These are phyloP conservation scores for Trichoderma sp. DNA, from an alignment of 2,329 filamentous ascomycete species.

Conservation along the genomic window DNA sequence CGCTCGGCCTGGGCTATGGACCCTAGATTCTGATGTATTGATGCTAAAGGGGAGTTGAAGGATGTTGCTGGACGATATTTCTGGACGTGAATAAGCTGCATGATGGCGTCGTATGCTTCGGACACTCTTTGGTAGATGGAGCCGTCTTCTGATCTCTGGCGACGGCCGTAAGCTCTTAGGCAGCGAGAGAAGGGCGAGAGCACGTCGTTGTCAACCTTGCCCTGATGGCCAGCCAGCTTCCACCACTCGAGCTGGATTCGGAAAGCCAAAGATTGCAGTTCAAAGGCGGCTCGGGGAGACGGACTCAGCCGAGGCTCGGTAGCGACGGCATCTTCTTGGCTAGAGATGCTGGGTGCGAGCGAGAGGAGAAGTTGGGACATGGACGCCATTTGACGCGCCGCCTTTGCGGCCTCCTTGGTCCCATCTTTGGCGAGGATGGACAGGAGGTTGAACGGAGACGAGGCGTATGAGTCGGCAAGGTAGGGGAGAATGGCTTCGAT, in stretches of 20 bases:
- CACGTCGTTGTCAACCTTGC: constrained; percentile 64
- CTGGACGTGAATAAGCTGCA: constrained; percentile 41
- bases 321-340: constrained; percentile 61
- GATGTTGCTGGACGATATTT: constrained; percentile 41
- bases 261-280: constrained; percentile 66
- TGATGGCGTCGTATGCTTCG: constrained; percentile 39
- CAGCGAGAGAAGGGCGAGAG: constrained; percentile 67
- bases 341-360: constrained; percentile 67
- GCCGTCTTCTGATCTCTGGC: constrained; percentile 46
- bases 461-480: constrained; percentile 54
- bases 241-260: constrained; percentile 66
- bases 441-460: constrained; percentile 63
- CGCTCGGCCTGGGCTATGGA: constrained; percentile 51
- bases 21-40: constrained; percentile 57
- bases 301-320: constrained; percentile 57
- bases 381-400: constrained; percentile 66
- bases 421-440: constrained; percentile 48
- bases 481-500: constrained; percentile 61
- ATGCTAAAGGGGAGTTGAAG: constrained; percentile 49
- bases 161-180: constrained; percentile 61
- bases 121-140: constrained; percentile 44
- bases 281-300: constrained; percentile 59
- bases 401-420: constrained; percentile 56
- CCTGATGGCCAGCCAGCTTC: constrained; percentile 61
- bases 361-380: constrained; percentile 67